These are phyloP conservation scores for Quercus wislizeni DNA, from an alignment of 306 rosid genomes.

Conservation along the genomic window DNA sequence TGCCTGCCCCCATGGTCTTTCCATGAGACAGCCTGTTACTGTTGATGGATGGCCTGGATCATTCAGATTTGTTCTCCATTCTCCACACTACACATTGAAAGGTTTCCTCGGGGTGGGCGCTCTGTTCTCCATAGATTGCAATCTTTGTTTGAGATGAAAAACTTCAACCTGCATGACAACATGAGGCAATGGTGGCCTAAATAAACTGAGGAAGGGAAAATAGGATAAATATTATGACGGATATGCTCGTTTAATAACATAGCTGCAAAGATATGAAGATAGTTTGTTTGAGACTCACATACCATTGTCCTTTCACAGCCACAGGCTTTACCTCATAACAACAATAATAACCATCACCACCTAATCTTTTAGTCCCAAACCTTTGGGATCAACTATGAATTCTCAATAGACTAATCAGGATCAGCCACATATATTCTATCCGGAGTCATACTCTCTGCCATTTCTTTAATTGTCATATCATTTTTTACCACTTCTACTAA, in stretches of 20 bases:
- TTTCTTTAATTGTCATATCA: too few species aligned
- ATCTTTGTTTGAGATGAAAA: slow-evolving; percentile 90
- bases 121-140: slow-evolving; percentile 90
- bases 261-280: neutral
- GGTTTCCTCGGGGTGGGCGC: slow-evolving; percentile 92
- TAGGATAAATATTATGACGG: neutral
- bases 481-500: too few species aligned
- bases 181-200: neutral
- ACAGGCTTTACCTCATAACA: neutral
- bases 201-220: neutral
- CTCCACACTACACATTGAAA: slow-evolving; percentile 50
- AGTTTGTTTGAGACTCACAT: neutral
- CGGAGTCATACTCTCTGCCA: too few species aligned
- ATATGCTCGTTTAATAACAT: neutral
- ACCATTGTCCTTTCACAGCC: neutral
- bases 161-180: slow-evolving; percentile 71
- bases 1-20: neutral
- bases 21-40: neutral
- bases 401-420: too few species aligned
- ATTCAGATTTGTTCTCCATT: neutral
- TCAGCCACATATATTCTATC: too few species aligned
- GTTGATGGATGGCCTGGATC: neutral
- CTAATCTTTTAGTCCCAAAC: too few species aligned
- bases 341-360: too few species aligned
- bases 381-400: too few species aligned